Conservation (phyloP, 495 filamentous ascomycete genomes). For the Lasiosphaeria ovina region DNA sequence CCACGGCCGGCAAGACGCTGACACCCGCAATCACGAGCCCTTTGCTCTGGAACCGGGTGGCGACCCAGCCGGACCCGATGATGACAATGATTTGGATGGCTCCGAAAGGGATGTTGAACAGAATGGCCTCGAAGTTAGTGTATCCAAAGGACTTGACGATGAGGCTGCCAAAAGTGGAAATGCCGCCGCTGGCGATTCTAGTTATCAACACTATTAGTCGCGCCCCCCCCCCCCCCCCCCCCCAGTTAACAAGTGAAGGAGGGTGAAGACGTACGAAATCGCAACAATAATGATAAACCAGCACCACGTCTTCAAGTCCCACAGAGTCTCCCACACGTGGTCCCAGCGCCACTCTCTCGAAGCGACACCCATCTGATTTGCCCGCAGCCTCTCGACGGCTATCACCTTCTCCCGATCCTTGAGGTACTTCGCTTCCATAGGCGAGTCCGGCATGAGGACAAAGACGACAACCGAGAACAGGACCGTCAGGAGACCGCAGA, state of each 20-base stretch:
- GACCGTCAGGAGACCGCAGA: conserved; percentile 49
- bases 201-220: conserved; percentile 3
- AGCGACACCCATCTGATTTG: conserved; percentile 48
- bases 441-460: conserved; percentile 59
- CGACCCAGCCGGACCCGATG: conserved; percentile 45
- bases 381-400: conserved; percentile 54
- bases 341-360: conserved; percentile 44
- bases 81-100: conserved; percentile 47
- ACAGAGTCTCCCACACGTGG: conserved; percentile 56
- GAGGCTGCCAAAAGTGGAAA: conserved; percentile 62
- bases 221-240: not conserved
- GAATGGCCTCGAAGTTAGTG: conserved; percentile 56
- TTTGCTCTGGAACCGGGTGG: conserved; percentile 51
- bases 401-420: conserved; percentile 57
- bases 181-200: conserved; percentile 48
- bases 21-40: conserved; percentile 55
- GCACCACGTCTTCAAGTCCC: conserved; percentile 65
- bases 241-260: not conserved
- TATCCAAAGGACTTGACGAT: conserved; percentile 63
- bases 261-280: conserved; percentile 34
- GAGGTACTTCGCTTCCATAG: conserved; percentile 58
- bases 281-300: conserved; percentile 61
- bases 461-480: conserved; percentile 36
- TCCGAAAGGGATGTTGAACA: conserved; percentile 66
- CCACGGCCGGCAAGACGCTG: conserved; percentile 55